Percentiles rank a stretch among this genome's conserved stretches.
Conservation (phyloP, 164 flowering plant genomes). For the Vitis cinerea region DNA sequence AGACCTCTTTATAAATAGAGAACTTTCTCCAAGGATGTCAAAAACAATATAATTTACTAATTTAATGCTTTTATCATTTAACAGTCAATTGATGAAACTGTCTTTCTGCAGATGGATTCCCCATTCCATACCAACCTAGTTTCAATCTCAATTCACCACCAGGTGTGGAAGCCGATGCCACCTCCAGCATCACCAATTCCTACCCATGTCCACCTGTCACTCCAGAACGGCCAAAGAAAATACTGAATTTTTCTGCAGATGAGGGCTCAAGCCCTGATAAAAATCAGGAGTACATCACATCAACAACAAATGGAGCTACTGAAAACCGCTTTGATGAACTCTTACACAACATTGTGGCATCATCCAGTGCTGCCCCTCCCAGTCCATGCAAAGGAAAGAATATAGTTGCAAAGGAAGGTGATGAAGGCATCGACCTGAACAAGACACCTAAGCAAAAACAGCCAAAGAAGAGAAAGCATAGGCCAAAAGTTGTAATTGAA, state of each 20-base stretch:
- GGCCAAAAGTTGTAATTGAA: slow-evolving; percentile 66
- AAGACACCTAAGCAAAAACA: slow-evolving; percentile 51
- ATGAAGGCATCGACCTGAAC: slow-evolving; percentile 41
- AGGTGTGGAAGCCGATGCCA: slow-evolving; percentile 19
- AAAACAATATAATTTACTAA: no score
- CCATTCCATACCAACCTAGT: slow-evolving; percentile 13
- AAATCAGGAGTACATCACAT: slow-evolving; percentile 10
- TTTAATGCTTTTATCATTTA: no score
- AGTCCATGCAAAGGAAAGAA: slow-evolving; percentile 18
- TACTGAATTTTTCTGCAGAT: neutral
- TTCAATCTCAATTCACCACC: slow-evolving; percentile 32
- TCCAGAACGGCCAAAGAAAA: slow-evolving; percentile 23
- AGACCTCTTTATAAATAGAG: no score
- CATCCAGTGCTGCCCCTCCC: slow-evolving; percentile 22
- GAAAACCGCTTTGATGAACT: slow-evolving; percentile 19
- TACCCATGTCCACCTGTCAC: slow-evolving; percentile 29
- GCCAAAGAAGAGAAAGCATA: slow-evolving; percentile 51
- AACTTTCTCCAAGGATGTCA: no score
- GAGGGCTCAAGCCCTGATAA: slow-evolving; percentile 17
- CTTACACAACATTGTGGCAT: slow-evolving; percentile 26
- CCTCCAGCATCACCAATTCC: slow-evolving; percentile 8
- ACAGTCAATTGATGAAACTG: neutral
- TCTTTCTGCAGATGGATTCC: slow-evolving; percentile 32
- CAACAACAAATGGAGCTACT: slow-evolving; percentile 9
- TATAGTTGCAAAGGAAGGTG: slow-evolving; percentile 9